These are phyloP conservation scores for Annulohypoxylon maeteangense DNA, from an alignment of 495 filamentous ascomycete species.

Conservation along the genomic window DNA sequence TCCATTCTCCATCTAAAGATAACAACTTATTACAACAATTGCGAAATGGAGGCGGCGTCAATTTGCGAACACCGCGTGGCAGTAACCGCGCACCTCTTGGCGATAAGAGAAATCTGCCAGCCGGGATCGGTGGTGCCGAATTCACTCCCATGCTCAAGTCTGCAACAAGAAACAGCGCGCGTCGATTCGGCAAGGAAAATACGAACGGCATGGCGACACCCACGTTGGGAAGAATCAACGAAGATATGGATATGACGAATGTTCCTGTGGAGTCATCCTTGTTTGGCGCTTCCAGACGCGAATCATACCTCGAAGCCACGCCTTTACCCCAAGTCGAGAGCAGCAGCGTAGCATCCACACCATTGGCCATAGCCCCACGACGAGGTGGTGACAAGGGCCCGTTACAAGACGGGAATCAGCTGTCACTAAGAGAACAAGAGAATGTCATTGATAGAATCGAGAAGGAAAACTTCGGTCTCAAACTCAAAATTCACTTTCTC, in stretches of 20 bases:
- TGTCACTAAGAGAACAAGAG: constrained; percentile 93
- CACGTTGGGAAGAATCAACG: constrained; percentile 68
- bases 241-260: constrained; percentile 74
- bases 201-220: constrained; percentile 71
- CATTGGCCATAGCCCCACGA: constrained; percentile 70
- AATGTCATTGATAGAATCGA: constrained; percentile 94
- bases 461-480: constrained; percentile 86
- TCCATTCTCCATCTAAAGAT: constrained; percentile 84
- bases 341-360: constrained; percentile 84
- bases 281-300: constrained; percentile 69
- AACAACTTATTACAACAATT: constrained; percentile 76
- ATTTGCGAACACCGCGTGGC: constrained; percentile 74
- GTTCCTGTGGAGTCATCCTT: constrained; percentile 72
- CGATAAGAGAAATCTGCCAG: constrained; percentile 72
- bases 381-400: constrained; percentile 69
- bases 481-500: constrained; percentile 83
- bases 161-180: constrained; percentile 80
- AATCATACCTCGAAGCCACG: constrained; percentile 61
- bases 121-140: constrained; percentile 72
- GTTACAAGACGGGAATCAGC: constrained; percentile 82
- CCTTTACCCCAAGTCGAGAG: constrained; percentile 75
- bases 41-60: constrained; percentile 67
- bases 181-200: constrained; percentile 66
- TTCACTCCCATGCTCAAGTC: constrained; percentile 95
- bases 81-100: constrained; percentile 68